Percentiles rank a stretch among this genome's conserved stretches.
phyloP scores from a whole-genome alignment of 148 eudicot genomes.

The Rhododendron vialii region DNA sequence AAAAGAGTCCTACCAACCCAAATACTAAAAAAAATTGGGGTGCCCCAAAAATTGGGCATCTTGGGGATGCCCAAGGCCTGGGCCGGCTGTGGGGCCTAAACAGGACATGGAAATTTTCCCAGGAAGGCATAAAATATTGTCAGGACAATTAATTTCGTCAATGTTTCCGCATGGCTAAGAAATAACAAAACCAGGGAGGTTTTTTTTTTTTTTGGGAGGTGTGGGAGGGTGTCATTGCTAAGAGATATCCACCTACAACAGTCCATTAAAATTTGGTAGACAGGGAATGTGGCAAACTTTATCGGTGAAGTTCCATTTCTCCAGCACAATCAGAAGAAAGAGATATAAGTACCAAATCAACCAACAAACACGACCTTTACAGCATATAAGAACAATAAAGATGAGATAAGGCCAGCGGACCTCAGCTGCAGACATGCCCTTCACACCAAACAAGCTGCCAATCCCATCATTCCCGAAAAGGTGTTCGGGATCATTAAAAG shows the following conservation, averaged over 20 bases:
- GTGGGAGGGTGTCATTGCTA: neutral
- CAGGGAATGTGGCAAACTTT: neutral
- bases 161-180: neutral
- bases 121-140: neutral
- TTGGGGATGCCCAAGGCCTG: too few species aligned
- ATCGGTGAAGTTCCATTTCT: neutral
- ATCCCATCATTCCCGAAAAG: slow-evolving; percentile 43
- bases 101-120: neutral
- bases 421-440: slow-evolving; percentile 32
- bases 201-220: neutral
- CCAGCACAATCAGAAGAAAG: neutral
- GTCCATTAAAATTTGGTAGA: neutral
- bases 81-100: neutral
- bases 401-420: slow-evolving; percentile 14
- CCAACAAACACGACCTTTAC: neutral
- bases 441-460: slow-evolving; percentile 35
- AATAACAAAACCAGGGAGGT: neutral
- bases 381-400: neutral
- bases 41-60: too few species aligned
- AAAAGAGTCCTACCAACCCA: too few species aligned
- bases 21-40: too few species aligned
- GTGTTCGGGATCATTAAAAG: slow-evolving; percentile 31
- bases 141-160: neutral
- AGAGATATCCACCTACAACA: neutral
- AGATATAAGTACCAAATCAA: neutral